These are phyloP conservation scores for Kickxella alabastrina DNA, from an alignment of 192 early-diverging fungal species.

Conservation along the genomic window DNA sequence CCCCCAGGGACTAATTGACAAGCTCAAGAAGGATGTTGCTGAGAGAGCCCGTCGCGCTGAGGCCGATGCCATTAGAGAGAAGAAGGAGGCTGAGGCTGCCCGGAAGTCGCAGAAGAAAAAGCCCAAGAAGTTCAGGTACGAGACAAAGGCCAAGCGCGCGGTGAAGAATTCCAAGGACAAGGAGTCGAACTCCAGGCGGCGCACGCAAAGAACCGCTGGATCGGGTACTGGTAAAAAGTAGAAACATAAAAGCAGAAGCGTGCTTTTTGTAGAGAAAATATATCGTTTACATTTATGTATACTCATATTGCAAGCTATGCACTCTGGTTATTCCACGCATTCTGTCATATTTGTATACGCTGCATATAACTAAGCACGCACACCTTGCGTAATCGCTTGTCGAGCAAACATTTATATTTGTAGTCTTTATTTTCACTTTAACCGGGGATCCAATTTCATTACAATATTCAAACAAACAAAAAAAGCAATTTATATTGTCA, in stretches of 20 bases:
- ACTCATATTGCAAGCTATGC: constrained; percentile 3
- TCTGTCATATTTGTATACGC: too few species aligned
- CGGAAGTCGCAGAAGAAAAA: constrained; percentile 9
- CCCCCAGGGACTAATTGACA: constrained; percentile 19
- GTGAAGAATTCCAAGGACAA: constrained; percentile 6
- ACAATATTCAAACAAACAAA: too few species aligned
- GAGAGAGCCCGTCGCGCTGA: constrained; percentile 1
- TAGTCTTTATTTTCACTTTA: too few species aligned
- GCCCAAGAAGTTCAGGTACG: constrained; percentile 46
- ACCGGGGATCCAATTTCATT: too few species aligned
- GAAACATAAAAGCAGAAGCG: constrained; percentile 1
- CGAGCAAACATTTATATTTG: too few species aligned
- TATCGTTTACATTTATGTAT: not conserved
- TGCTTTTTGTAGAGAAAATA: too few species aligned
- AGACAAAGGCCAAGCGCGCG: constrained; percentile 43
- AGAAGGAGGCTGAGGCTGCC: constrained; percentile 3
- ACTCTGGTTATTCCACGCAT: too few species aligned
- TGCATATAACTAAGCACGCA: too few species aligned
- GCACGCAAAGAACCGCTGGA: not conserved
- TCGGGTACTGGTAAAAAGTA: constrained; percentile 4
- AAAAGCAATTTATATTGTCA: too few species aligned
- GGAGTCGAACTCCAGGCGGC: constrained; percentile 1
- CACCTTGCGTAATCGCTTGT: too few species aligned
- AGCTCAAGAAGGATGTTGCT: constrained; percentile 12
- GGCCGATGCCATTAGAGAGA: constrained; percentile 2